phyloP scores from a whole-genome alignment of 2,329 filamentous ascomycete genomes.

The Hypoxylon sp. region DNA sequence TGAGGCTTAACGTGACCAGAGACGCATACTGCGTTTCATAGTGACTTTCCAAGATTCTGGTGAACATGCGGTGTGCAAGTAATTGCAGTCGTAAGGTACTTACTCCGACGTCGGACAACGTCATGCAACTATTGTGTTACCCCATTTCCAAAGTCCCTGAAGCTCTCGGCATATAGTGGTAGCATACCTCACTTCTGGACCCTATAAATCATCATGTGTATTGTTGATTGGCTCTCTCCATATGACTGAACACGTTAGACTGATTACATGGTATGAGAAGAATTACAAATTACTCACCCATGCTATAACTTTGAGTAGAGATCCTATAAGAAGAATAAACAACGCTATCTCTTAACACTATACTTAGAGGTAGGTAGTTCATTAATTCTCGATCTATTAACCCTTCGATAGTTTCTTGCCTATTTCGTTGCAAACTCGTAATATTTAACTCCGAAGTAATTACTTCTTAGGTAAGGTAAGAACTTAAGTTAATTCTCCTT shows the following conservation, averaged over 20 bases:
- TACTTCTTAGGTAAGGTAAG: too few species aligned
- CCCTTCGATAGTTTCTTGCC: neutral
- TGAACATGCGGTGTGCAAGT: slow-evolving; percentile 3
- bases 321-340: neutral
- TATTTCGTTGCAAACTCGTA: too few species aligned
- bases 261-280: neutral
- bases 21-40: neutral
- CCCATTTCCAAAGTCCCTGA: neutral
- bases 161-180: neutral
- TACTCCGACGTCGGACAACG: slow-evolving; percentile 1
- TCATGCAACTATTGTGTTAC: neutral
- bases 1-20: neutral
- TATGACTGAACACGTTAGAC: neutral
- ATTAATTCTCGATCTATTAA: neutral
- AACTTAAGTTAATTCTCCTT: too few species aligned
- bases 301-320: neutral
- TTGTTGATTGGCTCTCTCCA: neutral
- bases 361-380: neutral
- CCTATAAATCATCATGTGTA: neutral
- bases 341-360: neutral
- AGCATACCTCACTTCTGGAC: neutral
- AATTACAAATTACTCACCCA: neutral
- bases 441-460: too few species aligned
- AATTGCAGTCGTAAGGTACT: neutral
- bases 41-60: neutral